Percentiles rank a stretch among this genome's conserved stretches.
Evolutionary conservation across 768 basidiomycete species (phyloP).

Genomic region (Dioszegia aurantiaca): DNA sequence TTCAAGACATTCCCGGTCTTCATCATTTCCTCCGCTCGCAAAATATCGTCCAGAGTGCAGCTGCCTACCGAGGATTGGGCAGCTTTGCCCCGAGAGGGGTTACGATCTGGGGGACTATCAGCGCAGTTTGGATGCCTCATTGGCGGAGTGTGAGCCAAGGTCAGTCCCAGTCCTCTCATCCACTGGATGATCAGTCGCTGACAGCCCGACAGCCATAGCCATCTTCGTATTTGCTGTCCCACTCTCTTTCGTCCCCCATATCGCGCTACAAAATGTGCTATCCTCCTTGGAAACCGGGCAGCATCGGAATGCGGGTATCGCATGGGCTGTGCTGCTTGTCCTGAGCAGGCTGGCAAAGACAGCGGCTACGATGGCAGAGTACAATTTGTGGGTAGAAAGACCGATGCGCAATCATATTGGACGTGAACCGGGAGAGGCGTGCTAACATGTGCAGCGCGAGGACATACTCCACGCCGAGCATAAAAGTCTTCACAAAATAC

Average conservation of each 20-base stretch:
- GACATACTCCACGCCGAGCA: not conserved
- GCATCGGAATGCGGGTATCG: slow-evolving; percentile 5
- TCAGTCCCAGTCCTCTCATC: not conserved
- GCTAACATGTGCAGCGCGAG: not conserved
- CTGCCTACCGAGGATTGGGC: not conserved
- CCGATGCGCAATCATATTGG: not conserved
- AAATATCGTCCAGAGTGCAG: slow-evolving; percentile 19
- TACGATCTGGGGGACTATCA: slow-evolving; percentile 15
- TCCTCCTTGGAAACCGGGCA: slow-evolving; percentile 19
- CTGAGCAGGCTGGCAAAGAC: slow-evolving; percentile 14
- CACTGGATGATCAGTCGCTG: not conserved
- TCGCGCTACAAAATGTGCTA: slow-evolving; percentile 33
- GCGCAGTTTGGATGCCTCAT: slow-evolving; percentile 23
- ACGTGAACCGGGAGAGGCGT: not conserved
- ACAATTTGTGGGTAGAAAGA: slow-evolving; percentile 26
- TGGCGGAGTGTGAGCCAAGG: not conserved
- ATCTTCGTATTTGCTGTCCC: slow-evolving; percentile 14
- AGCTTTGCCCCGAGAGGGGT: slow-evolving; percentile 4
- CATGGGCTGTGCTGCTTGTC: slow-evolving; percentile 24
- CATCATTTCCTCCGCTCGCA: slow-evolving; percentile 24
- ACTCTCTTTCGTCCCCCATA: slow-evolving; percentile 33
- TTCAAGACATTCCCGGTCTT: slow-evolving; percentile 30
- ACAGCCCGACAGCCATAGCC: slow-evolving; percentile 6
- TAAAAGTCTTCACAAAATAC: not conserved
- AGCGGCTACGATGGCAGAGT: slow-evolving; percentile 7